Conservation (phyloP, 1,284 basidiomycete species). For the Sanghuangporus sanghuang region DNA sequence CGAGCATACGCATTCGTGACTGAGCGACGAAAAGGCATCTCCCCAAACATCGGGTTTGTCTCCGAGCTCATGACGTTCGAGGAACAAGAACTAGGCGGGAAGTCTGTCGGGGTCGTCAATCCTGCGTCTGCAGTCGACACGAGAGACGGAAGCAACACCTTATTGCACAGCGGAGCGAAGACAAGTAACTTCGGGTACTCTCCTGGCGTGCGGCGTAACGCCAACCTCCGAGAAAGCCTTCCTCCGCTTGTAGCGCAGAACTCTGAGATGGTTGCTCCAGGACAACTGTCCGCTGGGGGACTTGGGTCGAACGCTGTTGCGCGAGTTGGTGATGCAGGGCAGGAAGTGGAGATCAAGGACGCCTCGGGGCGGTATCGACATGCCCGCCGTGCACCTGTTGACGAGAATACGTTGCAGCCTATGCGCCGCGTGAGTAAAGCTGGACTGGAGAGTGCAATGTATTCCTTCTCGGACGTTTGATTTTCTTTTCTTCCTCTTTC, state of each 20-base stretch:
- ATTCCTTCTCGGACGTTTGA: not conserved
- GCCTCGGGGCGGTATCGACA: constrained; percentile 78
- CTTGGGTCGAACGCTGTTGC: constrained; percentile 1
- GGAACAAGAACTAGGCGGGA: constrained; percentile 81
- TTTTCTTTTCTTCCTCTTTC: not conserved
- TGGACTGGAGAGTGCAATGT: constrained; percentile 63
- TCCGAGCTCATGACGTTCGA: constrained; percentile 97
- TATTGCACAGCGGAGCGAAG: constrained; percentile 18
- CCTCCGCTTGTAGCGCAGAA: constrained; percentile 50
- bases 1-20: constrained; percentile 88
- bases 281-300: constrained; percentile 20
- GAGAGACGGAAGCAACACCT: constrained; percentile 17
- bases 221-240: constrained; percentile 69
- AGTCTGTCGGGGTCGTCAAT: constrained; percentile 70
- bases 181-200: constrained; percentile 33
- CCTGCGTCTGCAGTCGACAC: constrained; percentile 30
- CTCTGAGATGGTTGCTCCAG: constrained; percentile 25
- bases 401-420: constrained; percentile 82
- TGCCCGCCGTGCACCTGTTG: constrained; percentile 76
- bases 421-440: constrained; percentile 85
- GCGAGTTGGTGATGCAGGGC: constrained; percentile 52
- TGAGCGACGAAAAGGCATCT: constrained; percentile 86
- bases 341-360: constrained; percentile 84
- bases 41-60: constrained; percentile 98
- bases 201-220: constrained; percentile 43